Percentiles rank a stretch among this genome's conserved stretches.
phyloP scores from a whole-genome alignment of 2,329 filamentous ascomycete species.

The Paracoccidioides lutzii region DNA sequence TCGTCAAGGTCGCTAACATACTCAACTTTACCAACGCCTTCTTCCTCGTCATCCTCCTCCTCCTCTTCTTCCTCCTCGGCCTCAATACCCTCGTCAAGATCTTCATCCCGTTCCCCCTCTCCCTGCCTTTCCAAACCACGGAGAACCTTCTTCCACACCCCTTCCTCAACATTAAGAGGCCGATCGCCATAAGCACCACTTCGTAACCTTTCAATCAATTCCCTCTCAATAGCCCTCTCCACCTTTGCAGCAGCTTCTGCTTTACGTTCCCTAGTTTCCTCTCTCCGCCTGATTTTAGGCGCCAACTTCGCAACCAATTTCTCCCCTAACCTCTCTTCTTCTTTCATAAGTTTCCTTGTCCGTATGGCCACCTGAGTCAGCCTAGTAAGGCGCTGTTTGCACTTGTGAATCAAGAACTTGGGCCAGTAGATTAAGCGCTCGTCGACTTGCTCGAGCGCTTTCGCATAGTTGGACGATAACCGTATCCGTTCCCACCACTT shows the following conservation, averaged over 20 bases:
- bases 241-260: constrained; percentile 79
- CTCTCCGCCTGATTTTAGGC: constrained; percentile 70
- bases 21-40: constrained; percentile 44
- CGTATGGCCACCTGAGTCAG: constrained; percentile 81
- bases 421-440: constrained; percentile 82
- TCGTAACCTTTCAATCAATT: constrained; percentile 79
- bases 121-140: constrained; percentile 78
- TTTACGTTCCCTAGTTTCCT: constrained; percentile 63
- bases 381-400: constrained; percentile 88
- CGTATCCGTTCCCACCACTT: constrained; percentile 94
- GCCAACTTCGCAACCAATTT: constrained; percentile 77
- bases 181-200: constrained; percentile 90
- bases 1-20: constrained; percentile 86
- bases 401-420: constrained; percentile 85
- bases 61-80: constrained; percentile 60
- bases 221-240: constrained; percentile 87
- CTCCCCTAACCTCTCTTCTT: constrained; percentile 83
- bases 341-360: constrained; percentile 64
- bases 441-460: constrained; percentile 79
- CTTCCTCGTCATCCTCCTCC: constrained; percentile 55
- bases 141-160: constrained; percentile 95
- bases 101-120: constrained; percentile 69
- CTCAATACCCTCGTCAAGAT: constrained; percentile 75
- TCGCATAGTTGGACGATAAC: constrained; percentile 77
- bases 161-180: constrained; percentile 87